Evolutionary conservation across 148 eudicot genomes (phyloP).

Genomic region (Gaultheria prostrata): DNA sequence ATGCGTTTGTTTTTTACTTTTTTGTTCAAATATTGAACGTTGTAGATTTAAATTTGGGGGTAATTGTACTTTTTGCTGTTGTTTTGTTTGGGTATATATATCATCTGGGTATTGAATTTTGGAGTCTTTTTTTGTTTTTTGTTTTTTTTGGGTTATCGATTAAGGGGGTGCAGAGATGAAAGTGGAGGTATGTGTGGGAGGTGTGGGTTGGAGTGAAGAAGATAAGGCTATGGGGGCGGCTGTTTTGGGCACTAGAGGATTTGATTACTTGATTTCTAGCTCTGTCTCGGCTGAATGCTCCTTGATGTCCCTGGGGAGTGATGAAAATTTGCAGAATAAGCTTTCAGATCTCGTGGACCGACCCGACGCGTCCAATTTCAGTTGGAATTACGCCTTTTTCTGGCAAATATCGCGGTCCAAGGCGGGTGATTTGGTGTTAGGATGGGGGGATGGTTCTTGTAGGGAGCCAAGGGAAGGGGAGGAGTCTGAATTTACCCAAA

Average conservation of each 20-base stretch:
- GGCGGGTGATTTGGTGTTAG: constrained; percentile 70
- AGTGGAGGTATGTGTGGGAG: constrained; percentile 42
- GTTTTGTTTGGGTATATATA: neutral
- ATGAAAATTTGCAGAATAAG: constrained; percentile 68
- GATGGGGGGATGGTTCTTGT: constrained; percentile 98
- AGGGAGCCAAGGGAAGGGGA: constrained; percentile 86
- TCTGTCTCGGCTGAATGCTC: constrained; percentile 70
- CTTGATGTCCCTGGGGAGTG: constrained; percentile 46
- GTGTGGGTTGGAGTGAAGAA: constrained; percentile 54
- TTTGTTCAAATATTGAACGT: neutral
- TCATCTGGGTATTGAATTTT: constrained; percentile 16
- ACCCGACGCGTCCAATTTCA: constrained; percentile 50
- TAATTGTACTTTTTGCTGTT: neutral
- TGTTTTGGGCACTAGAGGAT: constrained; percentile 62
- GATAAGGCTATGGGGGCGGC: constrained; percentile 69
- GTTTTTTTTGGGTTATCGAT: neutral
- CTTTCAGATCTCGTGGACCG: constrained; percentile 82
- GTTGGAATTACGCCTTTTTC: constrained; percentile 94
- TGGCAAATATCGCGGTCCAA: constrained; percentile 83
- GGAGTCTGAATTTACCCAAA: constrained; percentile 41
- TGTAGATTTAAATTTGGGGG: neutral
- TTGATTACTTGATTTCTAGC: constrained; percentile 62
- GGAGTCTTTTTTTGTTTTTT: constrained; percentile 6
- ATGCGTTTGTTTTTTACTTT: constrained; percentile 14
- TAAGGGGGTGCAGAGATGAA: constrained; percentile 26